Conservation (phyloP, 495 filamentous ascomycete genomes). For the Friedmanniomyces endolithicus region DNA sequence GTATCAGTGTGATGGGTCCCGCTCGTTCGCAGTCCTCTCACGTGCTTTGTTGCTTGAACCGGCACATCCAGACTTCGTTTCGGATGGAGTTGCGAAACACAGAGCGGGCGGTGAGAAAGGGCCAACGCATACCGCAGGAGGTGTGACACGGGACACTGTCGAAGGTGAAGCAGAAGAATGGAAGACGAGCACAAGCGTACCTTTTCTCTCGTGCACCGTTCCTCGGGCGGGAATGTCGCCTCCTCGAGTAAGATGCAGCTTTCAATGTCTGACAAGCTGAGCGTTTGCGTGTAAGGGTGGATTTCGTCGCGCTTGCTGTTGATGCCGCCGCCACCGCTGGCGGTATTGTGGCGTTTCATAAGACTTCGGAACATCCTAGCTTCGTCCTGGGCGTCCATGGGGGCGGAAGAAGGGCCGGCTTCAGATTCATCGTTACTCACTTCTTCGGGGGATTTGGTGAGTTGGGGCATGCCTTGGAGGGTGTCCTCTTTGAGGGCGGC, state of each 20-base stretch:
- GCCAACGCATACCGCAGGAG: conserved; percentile 8
- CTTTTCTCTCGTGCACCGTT: conserved; percentile 70
- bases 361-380: background rate
- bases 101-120: background rate
- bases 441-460: conserved; percentile 26
- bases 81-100: no score
- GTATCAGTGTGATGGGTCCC: background rate
- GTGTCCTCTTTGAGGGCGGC: conserved; percentile 20
- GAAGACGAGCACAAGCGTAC: conserved; percentile 33
- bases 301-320: conserved; percentile 31
- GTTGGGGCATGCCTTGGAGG: conserved; percentile 22
- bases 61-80: background rate
- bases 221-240: conserved; percentile 55
- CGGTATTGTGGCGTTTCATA: background rate
- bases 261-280: conserved; percentile 62
- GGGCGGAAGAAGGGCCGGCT: background rate
- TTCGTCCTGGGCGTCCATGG: conserved; percentile 11
- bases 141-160: background rate
- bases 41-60: background rate
- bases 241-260: conserved; percentile 66
- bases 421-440: conserved; percentile 7
- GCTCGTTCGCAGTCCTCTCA: background rate
- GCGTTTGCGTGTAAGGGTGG: conserved; percentile 57
- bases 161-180: background rate
- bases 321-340: background rate